phyloP scores from a whole-genome alignment of 148 eudicot genomes.

The Diospyros lotus region DNA sequence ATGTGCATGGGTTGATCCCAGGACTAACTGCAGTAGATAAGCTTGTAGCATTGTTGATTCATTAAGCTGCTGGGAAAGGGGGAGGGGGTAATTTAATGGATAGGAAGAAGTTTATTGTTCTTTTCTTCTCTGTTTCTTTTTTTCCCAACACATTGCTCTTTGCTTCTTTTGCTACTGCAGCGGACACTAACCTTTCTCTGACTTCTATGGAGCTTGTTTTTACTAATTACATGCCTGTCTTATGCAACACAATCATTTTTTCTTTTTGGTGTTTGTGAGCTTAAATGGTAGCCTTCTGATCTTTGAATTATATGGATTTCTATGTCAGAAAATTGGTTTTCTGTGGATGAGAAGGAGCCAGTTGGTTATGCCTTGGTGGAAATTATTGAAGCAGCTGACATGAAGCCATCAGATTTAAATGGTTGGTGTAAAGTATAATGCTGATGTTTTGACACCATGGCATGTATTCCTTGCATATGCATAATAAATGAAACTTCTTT shows the following conservation, averaged over 20 bases:
- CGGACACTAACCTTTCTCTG: neutral
- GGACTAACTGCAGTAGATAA: too few species aligned
- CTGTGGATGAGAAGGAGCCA: conserved; percentile 80
- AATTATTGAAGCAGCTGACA: conserved; percentile 72
- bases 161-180: conserved; percentile 7
- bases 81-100: too few species aligned
- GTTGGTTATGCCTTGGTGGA: conserved; percentile 71
- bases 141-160: neutral
- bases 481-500: conserved; percentile 23
- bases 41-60: too few species aligned
- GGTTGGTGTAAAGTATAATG: conserved; percentile 45
- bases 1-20: too few species aligned
- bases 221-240: neutral
- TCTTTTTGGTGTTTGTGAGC: neutral
- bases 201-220: neutral
- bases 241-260: neutral
- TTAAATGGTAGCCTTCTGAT: neutral
- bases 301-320: conserved; percentile 4
- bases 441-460: neutral
- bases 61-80: neutral
- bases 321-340: conserved; percentile 67
- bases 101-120: neutral
- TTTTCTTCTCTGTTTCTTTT: neutral
- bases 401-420: conserved; percentile 81
- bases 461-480: neutral